Percentiles rank a stretch among this genome's conserved stretches.
Conservation (phyloP, 1,284 basidiomycete genomes). For the Rhodotorula sp. region DNA sequence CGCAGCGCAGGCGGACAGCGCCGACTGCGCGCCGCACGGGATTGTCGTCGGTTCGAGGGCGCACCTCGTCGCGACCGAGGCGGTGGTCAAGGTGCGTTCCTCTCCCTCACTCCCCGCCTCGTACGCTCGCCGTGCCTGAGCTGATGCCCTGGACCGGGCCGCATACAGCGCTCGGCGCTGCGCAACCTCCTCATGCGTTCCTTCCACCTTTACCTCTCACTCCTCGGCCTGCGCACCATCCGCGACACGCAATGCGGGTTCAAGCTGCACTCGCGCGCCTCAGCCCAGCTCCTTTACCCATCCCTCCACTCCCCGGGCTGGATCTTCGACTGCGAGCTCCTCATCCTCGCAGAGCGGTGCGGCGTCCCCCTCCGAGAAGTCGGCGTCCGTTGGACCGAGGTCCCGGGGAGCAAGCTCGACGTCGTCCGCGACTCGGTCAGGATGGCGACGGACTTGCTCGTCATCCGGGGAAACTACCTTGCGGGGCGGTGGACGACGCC, state of each 20-base stretch:
- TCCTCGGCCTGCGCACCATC: slow-evolving; percentile 82
- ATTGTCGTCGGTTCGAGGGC: slow-evolving; percentile 77
- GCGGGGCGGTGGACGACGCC: slow-evolving; percentile 61
- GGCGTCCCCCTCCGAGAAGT: slow-evolving; percentile 78
- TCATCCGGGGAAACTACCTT: slow-evolving; percentile 78
- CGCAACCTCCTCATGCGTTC: slow-evolving; percentile 91
- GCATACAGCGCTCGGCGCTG: slow-evolving; percentile 70
- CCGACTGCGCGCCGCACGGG: slow-evolving; percentile 56
- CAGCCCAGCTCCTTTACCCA: slow-evolving; percentile 79
- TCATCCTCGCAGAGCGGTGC: slow-evolving; percentile 73
- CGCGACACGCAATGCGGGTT: slow-evolving; percentile 92
- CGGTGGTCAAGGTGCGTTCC: slow-evolving; percentile 80
- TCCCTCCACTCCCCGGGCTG: slow-evolving; percentile 66
- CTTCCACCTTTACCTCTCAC: slow-evolving; percentile 77
- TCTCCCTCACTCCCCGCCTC: not conserved
- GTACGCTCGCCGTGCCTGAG: not conserved
- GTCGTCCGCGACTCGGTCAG: slow-evolving; percentile 78
- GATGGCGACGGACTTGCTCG: slow-evolving; percentile 83
- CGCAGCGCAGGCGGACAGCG: slow-evolving; percentile 34
- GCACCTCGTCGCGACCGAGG: slow-evolving; percentile 85
- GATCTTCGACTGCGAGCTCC: slow-evolving; percentile 93
- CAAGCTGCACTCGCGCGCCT: slow-evolving; percentile 82
- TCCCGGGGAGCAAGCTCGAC: slow-evolving; percentile 85
- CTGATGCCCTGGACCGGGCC: not conserved
- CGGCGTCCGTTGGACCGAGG: slow-evolving; percentile 87